Evolutionary conservation across 1,139 yeast species (phyloP), one percentile per base, ranked within the genome.

Genomic region (Casaregolazyma suthepensis): DNA sequence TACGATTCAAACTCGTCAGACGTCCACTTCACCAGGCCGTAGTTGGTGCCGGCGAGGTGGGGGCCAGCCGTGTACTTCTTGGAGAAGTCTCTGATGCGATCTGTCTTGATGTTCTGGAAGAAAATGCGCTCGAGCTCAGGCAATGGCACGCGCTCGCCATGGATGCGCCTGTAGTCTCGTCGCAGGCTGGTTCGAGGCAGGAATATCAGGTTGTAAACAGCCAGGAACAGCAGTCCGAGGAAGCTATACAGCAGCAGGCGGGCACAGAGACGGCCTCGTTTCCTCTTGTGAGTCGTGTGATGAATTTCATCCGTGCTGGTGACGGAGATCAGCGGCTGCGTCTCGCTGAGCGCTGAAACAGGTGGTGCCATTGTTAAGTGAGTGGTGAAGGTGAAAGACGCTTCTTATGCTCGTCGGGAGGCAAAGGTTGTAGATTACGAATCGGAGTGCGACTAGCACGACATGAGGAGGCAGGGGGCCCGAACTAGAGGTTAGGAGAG

Each of bases 141-240:
- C 12, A 56, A 53, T 10, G 72, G 59, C 46, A 67, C 52, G 37
- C 56, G 58, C 23, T 55, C 51, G 45, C 61, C 59, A 68, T 89
- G 89, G 63, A 88, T 70, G 53, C 96, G 71, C 61, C 93, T 77
- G 66, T 87, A 82, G 68, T 91, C 98, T 58, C 97, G 75, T 52
- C 87, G 82, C 18, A 89, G 72, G 1, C 96, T 87, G 0, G 98
- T 89, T 56, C 97, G 71, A 1, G 97, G 97, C 29, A 90, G 74
- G 65, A 91, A 91, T 1, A 87, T 81, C 50, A 89, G 73, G 53
- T 86, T 81, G 61, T 86, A 80, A 3, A 81, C 73, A 12, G 81
- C 70, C 47, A 80, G 71, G 54, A 79, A 81, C 6, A 77, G 63
- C 49, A 79, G 61, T 15, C 87, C 90, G 51, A 80, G 68, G n/a